Evolutionary conservation across 352 stramenopile genomes (phyloP).

Genomic region (Phytophthora citrophthora): DNA sequence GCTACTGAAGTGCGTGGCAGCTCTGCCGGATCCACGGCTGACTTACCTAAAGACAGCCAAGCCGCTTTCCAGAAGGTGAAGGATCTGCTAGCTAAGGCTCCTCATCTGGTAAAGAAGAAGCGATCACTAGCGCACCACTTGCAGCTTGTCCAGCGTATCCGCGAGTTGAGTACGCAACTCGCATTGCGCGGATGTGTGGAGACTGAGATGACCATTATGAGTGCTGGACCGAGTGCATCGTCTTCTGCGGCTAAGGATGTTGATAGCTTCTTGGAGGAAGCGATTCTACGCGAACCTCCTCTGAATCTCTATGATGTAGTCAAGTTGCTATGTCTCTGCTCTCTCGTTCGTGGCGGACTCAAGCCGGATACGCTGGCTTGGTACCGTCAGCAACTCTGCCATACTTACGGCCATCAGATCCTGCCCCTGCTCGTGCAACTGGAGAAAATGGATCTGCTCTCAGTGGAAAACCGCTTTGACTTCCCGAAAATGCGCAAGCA

Average conservation of each 20-base stretch:
- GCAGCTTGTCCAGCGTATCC: conserved; percentile 68
- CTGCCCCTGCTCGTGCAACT: conserved; percentile 74
- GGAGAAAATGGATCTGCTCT: conserved; percentile 76
- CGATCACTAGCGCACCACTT: conserved; percentile 68
- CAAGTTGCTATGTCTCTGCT: conserved; percentile 80
- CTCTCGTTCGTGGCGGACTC: conserved; percentile 70
- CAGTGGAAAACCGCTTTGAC: conserved; percentile 65
- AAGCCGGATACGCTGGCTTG: conserved; percentile 62
- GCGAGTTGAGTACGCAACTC: conserved; percentile 60
- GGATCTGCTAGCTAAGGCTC: conserved; percentile 62
- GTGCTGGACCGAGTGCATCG: conserved; percentile 48
- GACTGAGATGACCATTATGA: conserved; percentile 86
- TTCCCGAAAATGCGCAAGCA: conserved; percentile 60
- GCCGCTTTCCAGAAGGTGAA: conserved; percentile 52
- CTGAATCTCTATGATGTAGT: conserved; percentile 76
- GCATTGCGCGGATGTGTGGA: conserved; percentile 72
- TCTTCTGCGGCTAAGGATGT: conserved; percentile 57
- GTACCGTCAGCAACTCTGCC: conserved; percentile 80
- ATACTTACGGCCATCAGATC: conserved; percentile 82
- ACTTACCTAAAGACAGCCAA: conserved; percentile 30
- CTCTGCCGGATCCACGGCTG: conserved; percentile 10
- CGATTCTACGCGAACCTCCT: conserved; percentile 68
- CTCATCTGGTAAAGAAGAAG: conserved; percentile 81
- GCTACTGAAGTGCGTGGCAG: conserved; percentile 51
- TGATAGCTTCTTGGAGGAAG: conserved; percentile 74